Percentiles rank a stretch among this genome's conserved stretches.
These are phyloP conservation scores for Mimosa pudica DNA, from an alignment of 306 rosid genomes.

Conservation along the genomic window DNA sequence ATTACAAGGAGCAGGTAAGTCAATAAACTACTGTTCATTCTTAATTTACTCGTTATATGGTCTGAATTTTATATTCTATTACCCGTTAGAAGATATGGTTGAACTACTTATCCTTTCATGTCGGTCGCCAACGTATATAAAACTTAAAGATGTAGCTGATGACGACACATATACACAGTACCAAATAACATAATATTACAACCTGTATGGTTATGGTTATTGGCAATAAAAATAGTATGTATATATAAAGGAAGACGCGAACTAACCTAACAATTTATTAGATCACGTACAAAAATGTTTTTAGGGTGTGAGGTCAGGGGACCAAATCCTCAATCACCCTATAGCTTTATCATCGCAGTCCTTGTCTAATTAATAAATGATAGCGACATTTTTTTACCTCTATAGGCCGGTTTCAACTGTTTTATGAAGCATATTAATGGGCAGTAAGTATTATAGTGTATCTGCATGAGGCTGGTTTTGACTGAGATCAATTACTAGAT, in stretches of 20 bases:
- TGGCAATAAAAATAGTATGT: too few relatives aligned
- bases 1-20: conserved; percentile 41
- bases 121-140: conserved; percentile 6
- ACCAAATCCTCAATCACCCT: background rate
- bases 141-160: background rate
- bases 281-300: background rate
- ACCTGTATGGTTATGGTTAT: background rate
- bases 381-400: background rate
- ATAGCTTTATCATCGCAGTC: background rate
- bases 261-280: background rate
- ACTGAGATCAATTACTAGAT: background rate
- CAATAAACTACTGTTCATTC: conserved; percentile 1
- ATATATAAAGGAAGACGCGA: too few relatives aligned
- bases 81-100: background rate
- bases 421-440: background rate
- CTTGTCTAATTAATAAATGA: background rate
- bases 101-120: conserved; percentile 10
- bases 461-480: background rate
- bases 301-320: background rate
- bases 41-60: background rate
- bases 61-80: background rate
- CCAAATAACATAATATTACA: background rate
- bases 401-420: background rate
- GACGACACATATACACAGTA: background rate
- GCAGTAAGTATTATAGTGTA: background rate